Evolutionary conservation across 2,329 filamentous ascomycete species (phyloP), one percentile per base, ranked within the genome.

Genomic region (Tolypocladium sp.): DNA sequence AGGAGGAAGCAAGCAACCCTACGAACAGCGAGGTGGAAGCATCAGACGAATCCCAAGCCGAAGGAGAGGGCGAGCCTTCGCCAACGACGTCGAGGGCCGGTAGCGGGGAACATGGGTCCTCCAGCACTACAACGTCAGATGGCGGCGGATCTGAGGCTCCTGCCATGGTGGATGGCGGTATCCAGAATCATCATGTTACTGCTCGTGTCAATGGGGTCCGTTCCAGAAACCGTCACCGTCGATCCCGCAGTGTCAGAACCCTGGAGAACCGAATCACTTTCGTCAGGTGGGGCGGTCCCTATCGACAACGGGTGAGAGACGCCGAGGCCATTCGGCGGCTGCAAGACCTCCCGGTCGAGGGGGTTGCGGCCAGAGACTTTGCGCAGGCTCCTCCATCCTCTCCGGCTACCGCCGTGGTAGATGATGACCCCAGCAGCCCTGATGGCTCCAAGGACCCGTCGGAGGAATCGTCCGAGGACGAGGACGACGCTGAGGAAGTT

Each of bases 351-450:
- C 2, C 40, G 15, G 57, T 40, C 15, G 25, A 60, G 15, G 30
- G 55, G n/a, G 56, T 61, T 37, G 41, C 56, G 4, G 40, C 37
- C 8, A 49, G 55, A 37, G 61, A 61, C 46, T 60, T 63, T 56
- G 61, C 63, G 17, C 27, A 2, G 27, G 27, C 15, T 3, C 13
- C 27, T 1, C 9, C 49, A 4, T 4, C 46, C 27, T 20, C 46
- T 51, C 15, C 4, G 27, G 27, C 4, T 20, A n/a, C 20, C 25
- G 4, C 13, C 13, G 22, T n/a, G 27, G 27, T 4, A 12, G 27
- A 30, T 12, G 27, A 25, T n/a, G 15, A 20, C 15, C 2, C 13
- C 46, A 33, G 46, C 25, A 51, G 7, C 17, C 27, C 49, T n/a
- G 17, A 33, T 4, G 9, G 27, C 27, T 35, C 17, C 27, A 4